Percentiles rank a stretch among this genome's conserved stretches.
These are phyloP conservation scores for Euphrasia arctica DNA, from an alignment of 305 asterid genomes.

Conservation along the genomic window DNA sequence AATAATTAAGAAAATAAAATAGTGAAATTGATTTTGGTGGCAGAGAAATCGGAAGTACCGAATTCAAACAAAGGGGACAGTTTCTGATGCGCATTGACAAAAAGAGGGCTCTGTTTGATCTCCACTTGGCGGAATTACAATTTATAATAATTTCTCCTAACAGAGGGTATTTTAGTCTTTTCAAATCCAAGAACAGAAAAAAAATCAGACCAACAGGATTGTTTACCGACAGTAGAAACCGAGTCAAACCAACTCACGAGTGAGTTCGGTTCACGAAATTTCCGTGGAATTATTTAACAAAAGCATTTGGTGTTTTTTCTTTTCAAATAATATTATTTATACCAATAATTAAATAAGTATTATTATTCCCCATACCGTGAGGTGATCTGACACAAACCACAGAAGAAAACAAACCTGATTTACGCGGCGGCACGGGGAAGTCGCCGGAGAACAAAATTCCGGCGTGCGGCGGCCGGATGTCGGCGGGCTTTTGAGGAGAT, in stretches of 20 bases:
- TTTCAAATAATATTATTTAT: not conserved
- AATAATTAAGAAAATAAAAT: conserved; percentile 15
- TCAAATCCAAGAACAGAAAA: conserved; percentile 27
- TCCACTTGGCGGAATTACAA: conserved; percentile 16
- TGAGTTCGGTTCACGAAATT: conserved; percentile 16
- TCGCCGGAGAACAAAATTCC: conserved; percentile 57
- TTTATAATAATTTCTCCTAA: not conserved
- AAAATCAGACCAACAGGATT: conserved; percentile 42
- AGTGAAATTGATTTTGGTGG: conserved; percentile 28
- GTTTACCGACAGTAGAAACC: conserved; percentile 45
- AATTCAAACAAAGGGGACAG: conserved; percentile 35
- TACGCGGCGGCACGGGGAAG: conserved; percentile 52
- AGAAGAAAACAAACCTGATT: conserved; percentile 42
- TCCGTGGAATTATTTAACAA: conserved; percentile 1
- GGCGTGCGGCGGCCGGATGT: conserved; percentile 45
- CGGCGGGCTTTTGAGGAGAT: conserved; percentile 53
- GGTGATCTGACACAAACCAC: not conserved
- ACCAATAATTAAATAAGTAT: not conserved
- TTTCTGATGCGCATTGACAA: conserved; percentile 22
- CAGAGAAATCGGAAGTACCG: conserved; percentile 39
- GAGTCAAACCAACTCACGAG: conserved; percentile 45
- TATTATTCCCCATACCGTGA: not conserved
- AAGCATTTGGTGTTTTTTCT: not conserved
- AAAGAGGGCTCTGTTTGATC: not conserved
- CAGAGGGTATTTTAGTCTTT: conserved; percentile 39